Percentiles rank a stretch among this genome's conserved stretches.
These are phyloP conservation scores for Chlamydomonas urium DNA, from an alignment of 139 green algal species.

Conservation along the genomic window DNA sequence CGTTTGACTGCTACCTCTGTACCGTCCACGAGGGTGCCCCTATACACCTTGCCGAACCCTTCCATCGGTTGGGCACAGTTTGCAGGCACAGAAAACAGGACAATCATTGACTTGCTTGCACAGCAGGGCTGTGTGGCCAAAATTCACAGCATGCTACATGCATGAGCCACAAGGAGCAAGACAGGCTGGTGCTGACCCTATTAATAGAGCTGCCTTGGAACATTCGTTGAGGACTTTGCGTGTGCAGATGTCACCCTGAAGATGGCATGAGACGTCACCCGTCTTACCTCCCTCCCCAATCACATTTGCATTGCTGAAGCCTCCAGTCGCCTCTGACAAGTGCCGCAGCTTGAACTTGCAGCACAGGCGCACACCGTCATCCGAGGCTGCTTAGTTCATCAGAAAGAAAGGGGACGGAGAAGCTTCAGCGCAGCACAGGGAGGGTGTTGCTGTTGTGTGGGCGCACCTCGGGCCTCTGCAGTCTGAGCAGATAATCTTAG, in stretches of 20 bases:
- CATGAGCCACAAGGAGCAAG: background rate
- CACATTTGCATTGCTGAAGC: background rate
- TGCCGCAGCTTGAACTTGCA: background rate
- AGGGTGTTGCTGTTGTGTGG: no score
- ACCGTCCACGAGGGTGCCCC: background rate
- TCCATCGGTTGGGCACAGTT: background rate
- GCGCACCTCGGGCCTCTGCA: no score
- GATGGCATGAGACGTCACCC: background rate
- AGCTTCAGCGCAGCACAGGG: no score
- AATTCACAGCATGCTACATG: no score
- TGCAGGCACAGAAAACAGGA: background rate
- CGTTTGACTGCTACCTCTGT: slow-evolving; percentile 8
- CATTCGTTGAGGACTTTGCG: background rate
- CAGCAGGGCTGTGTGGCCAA: background rate
- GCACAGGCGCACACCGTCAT: background rate
- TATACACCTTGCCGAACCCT: slow-evolving; percentile 12
- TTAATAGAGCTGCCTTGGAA: background rate
- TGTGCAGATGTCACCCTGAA: background rate
- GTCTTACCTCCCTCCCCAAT: slow-evolving; percentile 9
- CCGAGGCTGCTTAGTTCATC: background rate
- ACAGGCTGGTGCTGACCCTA: background rate
- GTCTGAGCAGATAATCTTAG: no score
- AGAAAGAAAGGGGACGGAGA: background rate
- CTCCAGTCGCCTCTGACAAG: background rate
- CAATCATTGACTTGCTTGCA: background rate